Percentiles rank a stretch among this genome's conserved stretches.
phyloP scores from a whole-genome alignment of 257 asterid genomes.

The Solanum corneliomulleri region DNA sequence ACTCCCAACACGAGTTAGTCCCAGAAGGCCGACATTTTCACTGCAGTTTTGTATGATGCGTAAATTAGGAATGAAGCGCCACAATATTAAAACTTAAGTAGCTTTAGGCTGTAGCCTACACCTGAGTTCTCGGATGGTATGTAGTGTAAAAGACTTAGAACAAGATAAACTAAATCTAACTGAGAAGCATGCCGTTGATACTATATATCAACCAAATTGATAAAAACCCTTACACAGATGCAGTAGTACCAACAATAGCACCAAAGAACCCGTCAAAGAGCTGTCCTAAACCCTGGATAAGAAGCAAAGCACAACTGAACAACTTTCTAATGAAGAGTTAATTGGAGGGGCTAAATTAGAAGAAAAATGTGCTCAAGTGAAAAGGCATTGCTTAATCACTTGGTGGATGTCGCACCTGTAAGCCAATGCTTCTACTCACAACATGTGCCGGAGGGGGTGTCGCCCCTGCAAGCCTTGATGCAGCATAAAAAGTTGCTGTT shows the following conservation, averaged over 20 bases:
- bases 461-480: slow-evolving; percentile 96
- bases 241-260: slow-evolving; percentile 62
- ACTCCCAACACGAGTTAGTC: slow-evolving; percentile 97
- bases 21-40: slow-evolving; percentile 95
- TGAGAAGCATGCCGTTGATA: neutral
- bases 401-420: slow-evolving; percentile 41
- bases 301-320: neutral
- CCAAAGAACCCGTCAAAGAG: slow-evolving; percentile 91
- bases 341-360: neutral
- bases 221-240: slow-evolving; percentile 58
- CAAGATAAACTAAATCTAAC: neutral
- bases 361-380: neutral
- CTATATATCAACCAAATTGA: neutral
- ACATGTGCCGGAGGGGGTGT: slow-evolving; percentile 88
- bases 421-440: slow-evolving; percentile 89
- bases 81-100: neutral
- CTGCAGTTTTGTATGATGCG: slow-evolving; percentile 21
- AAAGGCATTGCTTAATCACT: neutral
- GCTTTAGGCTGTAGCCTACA: neutral
- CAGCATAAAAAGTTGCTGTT: slow-evolving; percentile 78
- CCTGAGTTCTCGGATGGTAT: neutral
- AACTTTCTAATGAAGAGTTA: neutral
- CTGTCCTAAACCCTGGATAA: slow-evolving; percentile 82
- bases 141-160: neutral
- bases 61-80: neutral